Conservation (phyloP, 257 asterid genomes). For the Solanum verrucosum region DNA sequence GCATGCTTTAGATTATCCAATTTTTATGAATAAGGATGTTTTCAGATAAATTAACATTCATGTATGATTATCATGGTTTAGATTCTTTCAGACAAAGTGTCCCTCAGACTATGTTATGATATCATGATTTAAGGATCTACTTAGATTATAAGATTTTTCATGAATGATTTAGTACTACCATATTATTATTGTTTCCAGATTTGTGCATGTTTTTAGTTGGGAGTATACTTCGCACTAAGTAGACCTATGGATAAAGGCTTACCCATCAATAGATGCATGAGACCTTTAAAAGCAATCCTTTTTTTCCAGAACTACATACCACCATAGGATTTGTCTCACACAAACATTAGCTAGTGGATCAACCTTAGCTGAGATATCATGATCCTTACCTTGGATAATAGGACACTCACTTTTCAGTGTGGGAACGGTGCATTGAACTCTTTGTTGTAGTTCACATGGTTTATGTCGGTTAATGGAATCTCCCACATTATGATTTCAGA, state of each 20-base stretch:
- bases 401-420: neutral
- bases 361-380: neutral
- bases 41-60: too few species aligned
- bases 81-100: neutral
- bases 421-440: neutral
- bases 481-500: too few species aligned
- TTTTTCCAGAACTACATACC: neutral
- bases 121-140: neutral
- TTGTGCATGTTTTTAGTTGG: neutral
- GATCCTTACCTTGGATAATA: neutral
- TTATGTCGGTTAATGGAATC: neutral
- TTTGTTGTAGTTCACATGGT: neutral
- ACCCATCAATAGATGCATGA: neutral
- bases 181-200: neutral
- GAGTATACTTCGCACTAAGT: neutral
- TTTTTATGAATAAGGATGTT: neutral
- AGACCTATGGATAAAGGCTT: neutral
- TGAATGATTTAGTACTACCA: neutral
- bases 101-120: neutral
- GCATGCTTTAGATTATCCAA: neutral
- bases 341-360: too few species aligned
- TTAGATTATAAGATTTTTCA: too few species aligned
- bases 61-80: neutral
- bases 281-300: neutral
- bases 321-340: too few species aligned